These are phyloP conservation scores for Asterophora parasitica DNA, from an alignment of 768 basidiomycete species.

Conservation along the genomic window DNA sequence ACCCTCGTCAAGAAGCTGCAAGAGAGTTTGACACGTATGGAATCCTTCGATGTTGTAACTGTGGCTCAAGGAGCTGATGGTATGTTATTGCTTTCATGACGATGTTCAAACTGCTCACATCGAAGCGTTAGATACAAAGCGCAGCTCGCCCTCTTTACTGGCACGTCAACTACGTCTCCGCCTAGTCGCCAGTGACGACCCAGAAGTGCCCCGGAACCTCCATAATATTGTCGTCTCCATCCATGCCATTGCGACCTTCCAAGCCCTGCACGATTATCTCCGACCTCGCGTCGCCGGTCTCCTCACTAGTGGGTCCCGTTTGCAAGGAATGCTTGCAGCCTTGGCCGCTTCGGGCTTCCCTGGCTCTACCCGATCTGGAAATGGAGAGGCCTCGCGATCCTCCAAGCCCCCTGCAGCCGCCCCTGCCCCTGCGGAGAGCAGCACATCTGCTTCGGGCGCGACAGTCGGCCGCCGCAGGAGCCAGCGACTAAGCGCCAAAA, in stretches of 20 bases:
- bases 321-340: constrained; percentile 90
- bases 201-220: constrained; percentile 80
- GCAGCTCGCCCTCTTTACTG: constrained; percentile 87
- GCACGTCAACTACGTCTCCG: constrained; percentile 89
- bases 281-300: constrained; percentile 83
- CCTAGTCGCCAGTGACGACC: constrained; percentile 83
- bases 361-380: constrained; percentile 38
- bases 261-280: constrained; percentile 93
- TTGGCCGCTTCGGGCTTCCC: constrained; percentile 73
- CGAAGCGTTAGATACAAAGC: constrained; percentile 65
- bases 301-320: constrained; percentile 54
- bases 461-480: constrained; percentile 68
- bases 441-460: constrained; percentile 25
- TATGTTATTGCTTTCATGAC: constrained; percentile 28
- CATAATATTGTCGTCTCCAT: constrained; percentile 95
- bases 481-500: constrained; percentile 75
- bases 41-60: constrained; percentile 91
- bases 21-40: constrained; percentile 92
- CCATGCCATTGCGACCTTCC: constrained; percentile 97
- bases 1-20: constrained; percentile 93
- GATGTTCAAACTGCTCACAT: constrained; percentile 3
- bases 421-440: constrained; percentile 24
- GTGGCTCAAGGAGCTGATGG: constrained; percentile 81
- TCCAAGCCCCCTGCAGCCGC: constrained; percentile 26
- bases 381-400: constrained; percentile 30